phyloP scores from a whole-genome alignment of 2,329 filamentous ascomycete species.

The Westerdykella sp. region DNA sequence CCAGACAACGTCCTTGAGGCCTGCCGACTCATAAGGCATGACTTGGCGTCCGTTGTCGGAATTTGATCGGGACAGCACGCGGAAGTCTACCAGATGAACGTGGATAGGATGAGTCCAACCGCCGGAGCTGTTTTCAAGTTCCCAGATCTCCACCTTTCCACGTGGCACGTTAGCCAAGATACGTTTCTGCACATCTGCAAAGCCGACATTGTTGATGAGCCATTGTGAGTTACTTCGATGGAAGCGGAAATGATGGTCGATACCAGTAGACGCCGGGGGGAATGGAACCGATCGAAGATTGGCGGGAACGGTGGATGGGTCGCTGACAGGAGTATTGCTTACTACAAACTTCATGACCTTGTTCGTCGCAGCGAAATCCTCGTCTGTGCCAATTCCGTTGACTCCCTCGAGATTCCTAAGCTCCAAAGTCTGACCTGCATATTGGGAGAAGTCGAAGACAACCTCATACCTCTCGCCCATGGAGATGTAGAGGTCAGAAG shows the following conservation, averaged over 20 bases:
- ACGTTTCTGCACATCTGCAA: slow-evolving; percentile 26
- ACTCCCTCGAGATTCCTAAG: slow-evolving; percentile 39
- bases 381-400: slow-evolving; percentile 36
- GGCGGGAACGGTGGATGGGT: slow-evolving; percentile 20
- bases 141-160: slow-evolving; percentile 33
- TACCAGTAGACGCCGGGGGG: slow-evolving; percentile 16
- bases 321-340: slow-evolving; percentile 23
- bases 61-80: slow-evolving; percentile 44
- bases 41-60: slow-evolving; percentile 21
- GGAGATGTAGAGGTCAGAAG: slow-evolving; percentile 40
- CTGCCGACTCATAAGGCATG: slow-evolving; percentile 45
- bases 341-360: slow-evolving; percentile 41
- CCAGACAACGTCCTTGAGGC: slow-evolving; percentile 53
- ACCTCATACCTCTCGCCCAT: slow-evolving; percentile 55
- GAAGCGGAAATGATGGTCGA: slow-evolving; percentile 30
- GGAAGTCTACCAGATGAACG: slow-evolving; percentile 54
- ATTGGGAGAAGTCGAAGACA: slow-evolving; percentile 50
- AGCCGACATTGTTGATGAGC: slow-evolving; percentile 28
- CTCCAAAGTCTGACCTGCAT: slow-evolving; percentile 45
- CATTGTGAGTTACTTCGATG: slow-evolving; percentile 24
- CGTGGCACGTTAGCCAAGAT: slow-evolving; percentile 30
- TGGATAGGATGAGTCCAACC: slow-evolving; percentile 51
- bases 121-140: slow-evolving; percentile 43
- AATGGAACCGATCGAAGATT: slow-evolving; percentile 22
- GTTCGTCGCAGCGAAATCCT: slow-evolving; percentile 45